Evolutionary conservation across 2,329 filamentous ascomycete genomes (phyloP).

Genomic region (Xylaria sp.): DNA sequence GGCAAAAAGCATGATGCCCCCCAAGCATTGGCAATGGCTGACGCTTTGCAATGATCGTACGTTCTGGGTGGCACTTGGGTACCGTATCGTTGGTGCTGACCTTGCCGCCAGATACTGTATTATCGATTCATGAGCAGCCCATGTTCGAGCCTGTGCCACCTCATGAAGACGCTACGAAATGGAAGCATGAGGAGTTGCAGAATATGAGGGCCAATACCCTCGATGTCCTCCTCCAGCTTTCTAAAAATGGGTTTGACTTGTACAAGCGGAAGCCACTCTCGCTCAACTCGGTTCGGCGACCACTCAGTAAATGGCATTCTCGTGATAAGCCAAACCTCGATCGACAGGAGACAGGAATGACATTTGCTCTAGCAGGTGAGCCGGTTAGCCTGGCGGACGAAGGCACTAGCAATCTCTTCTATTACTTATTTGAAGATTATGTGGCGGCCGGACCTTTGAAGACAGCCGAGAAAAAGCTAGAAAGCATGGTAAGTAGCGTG

Average conservation of each 20-base stretch:
- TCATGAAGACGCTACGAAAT: constrained; percentile 29
- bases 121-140: constrained; percentile 70
- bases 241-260: constrained; percentile 43
- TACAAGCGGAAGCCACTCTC: constrained; percentile 49
- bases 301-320: constrained; percentile 48
- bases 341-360: constrained; percentile 33
- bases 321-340: constrained; percentile 29
- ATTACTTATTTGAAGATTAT: constrained; percentile 72
- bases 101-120: constrained; percentile 61
- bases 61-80: constrained; percentile 23
- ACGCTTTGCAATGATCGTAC: constrained; percentile 68
- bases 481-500: constrained; percentile 51
- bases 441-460: constrained; percentile 62
- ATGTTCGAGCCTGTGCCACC: constrained; percentile 39
- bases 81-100: constrained; percentile 28
- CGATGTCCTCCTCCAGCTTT: constrained; percentile 48
- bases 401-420: constrained; percentile 65
- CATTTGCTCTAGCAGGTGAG: constrained; percentile 24
- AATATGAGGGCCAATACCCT: constrained; percentile 48
- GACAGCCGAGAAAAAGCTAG: constrained; percentile 51
- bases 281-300: constrained; percentile 47
- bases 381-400: constrained; percentile 46
- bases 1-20: constrained; percentile 45
- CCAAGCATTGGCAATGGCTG: constrained; percentile 71
- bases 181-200: constrained; percentile 39